phyloP scores from a whole-genome alignment of 768 basidiomycete species.

The Trametes gibbosa region DNA sequence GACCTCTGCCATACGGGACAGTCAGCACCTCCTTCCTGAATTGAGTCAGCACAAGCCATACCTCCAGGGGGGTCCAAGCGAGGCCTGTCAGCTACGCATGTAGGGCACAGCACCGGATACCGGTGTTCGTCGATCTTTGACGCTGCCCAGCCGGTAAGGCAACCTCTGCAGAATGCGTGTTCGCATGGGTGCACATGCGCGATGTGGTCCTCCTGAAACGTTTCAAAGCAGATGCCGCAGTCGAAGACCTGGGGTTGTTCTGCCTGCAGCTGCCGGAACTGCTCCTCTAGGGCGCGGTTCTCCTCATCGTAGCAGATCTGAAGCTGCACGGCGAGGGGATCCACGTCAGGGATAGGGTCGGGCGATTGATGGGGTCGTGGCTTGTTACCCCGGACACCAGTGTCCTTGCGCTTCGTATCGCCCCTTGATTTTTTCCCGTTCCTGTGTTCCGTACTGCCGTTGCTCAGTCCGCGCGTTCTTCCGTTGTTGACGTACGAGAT shows the following conservation, averaged over 20 bases:
- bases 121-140: conserved; percentile 49
- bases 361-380: no score
- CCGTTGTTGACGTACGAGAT: no score
- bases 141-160: conserved; percentile 42
- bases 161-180: conserved; percentile 55
- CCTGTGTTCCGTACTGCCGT: no score
- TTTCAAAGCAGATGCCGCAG: conserved; percentile 59
- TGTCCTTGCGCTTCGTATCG: background rate
- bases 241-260: conserved; percentile 38
- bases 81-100: conserved; percentile 39
- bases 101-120: conserved; percentile 62
- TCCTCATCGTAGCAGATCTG: conserved; percentile 43
- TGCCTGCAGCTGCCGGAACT: conserved; percentile 32
- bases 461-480: no score
- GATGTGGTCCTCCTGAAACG: conserved; percentile 40
- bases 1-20: conserved; percentile 34
- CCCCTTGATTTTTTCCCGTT: background rate
- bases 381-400: no score
- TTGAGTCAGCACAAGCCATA: conserved; percentile 2
- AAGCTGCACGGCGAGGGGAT: conserved; percentile 27
- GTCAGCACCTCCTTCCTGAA: no score
- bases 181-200: conserved; percentile 42
- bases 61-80: conserved; percentile 28
- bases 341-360: no score
- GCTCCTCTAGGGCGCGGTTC: conserved; percentile 35